A percentile compares a stretch with the other conserved stretches of the same genome.
These are phyloP conservation scores for Apiospora koreana DNA, from an alignment of 2,329 filamentous ascomycete species.

Conservation along the genomic window DNA sequence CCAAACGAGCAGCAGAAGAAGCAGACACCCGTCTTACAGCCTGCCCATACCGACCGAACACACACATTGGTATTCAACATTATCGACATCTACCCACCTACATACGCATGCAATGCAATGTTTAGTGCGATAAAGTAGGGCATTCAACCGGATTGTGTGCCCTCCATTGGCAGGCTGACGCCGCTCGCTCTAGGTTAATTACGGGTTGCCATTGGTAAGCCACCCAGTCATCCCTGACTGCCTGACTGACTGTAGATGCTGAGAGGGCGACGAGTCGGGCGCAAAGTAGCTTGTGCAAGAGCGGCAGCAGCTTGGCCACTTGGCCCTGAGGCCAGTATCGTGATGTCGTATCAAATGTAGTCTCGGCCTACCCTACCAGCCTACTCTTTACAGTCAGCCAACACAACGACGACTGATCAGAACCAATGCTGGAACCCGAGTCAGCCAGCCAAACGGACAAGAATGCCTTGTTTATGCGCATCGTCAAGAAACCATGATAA, in stretches of 20 bases:
- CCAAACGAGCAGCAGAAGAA: neutral
- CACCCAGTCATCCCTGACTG: neutral
- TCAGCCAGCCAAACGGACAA: neutral
- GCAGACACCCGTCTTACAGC: neutral
- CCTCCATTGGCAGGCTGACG: neutral
- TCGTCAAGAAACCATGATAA: neutral
- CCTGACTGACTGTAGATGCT: neutral
- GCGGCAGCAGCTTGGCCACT: neutral
- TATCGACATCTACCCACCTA: neutral
- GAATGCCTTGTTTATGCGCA: slow-evolving; percentile 6
- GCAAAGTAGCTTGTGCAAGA: neutral
- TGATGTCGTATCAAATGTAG: slow-evolving; percentile 1
- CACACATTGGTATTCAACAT: neutral
- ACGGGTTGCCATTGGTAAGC: neutral
- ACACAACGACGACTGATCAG: neutral
- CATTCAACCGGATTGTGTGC: slow-evolving; percentile 4
- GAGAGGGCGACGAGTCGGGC: neutral
- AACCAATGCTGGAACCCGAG: neutral
- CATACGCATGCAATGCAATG: neutral
- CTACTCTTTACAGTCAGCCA: neutral
- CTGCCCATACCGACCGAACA: neutral
- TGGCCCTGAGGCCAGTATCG: neutral
- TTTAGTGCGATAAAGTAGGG: neutral
- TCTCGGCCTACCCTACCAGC: neutral
- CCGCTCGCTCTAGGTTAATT: neutral